Conservation (phyloP, 2,329 filamentous ascomycete genomes). For the Colletotrichum orchidophilum region DNA sequence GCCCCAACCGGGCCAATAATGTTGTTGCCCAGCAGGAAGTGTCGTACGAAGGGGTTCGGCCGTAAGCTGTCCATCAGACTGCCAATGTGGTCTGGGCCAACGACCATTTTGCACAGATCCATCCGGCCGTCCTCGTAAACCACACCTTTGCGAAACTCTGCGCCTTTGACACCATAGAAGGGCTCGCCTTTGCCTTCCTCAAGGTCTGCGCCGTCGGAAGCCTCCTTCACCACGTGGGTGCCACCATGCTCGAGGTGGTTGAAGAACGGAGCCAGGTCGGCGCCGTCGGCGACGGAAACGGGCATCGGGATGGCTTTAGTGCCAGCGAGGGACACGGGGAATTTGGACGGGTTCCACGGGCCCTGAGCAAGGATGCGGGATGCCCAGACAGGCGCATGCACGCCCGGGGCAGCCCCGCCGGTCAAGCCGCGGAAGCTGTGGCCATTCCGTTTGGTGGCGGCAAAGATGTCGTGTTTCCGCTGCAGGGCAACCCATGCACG, state of each 20-base stretch:
- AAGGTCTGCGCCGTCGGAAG: conserved; percentile 39
- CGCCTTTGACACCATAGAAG: conserved; percentile 45
- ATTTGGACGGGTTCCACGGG: conserved; percentile 43
- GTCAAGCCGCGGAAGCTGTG: conserved; percentile 40
- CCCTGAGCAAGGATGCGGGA: conserved; percentile 46
- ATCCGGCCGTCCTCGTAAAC: conserved; percentile 62
- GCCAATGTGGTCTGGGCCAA: conserved; percentile 60
- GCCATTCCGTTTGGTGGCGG: conserved; percentile 44
- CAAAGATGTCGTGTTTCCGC: conserved; percentile 46
- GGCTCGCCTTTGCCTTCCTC: conserved; percentile 49
- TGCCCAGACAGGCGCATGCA: conserved; percentile 45
- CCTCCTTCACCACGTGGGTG: conserved; percentile 40
- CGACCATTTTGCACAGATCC: conserved; percentile 65
- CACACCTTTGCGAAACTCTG: conserved; percentile 49
- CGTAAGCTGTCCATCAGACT: conserved; percentile 59
- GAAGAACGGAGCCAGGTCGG: conserved; percentile 46
- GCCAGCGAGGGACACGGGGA: conserved; percentile 44
- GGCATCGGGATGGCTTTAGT: conserved; percentile 46
- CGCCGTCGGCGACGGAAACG: conserved; percentile 42
- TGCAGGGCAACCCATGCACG: conserved; percentile 48
- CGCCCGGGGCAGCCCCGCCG: conserved; percentile 43
- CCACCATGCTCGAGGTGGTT: conserved; percentile 44
- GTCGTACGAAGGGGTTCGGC: conserved; percentile 56
- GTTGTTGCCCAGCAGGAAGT: conserved; percentile 65
- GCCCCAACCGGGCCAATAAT: conserved; percentile 61